Evolutionary conservation across 129 eudicot genomes (phyloP).

Genomic region (Scalesia atractyloides): DNA sequence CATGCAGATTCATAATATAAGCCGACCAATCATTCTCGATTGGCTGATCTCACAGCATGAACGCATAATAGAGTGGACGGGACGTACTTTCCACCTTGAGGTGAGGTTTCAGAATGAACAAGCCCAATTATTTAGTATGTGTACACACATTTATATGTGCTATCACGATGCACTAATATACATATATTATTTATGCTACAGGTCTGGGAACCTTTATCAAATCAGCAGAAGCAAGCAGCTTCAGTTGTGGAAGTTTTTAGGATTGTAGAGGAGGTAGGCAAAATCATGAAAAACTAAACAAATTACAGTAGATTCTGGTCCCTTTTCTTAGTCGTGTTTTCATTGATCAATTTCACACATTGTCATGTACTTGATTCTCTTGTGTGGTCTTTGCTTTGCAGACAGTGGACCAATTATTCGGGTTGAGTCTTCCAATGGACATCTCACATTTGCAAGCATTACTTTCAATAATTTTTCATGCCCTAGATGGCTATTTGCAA

Average conservation of each 20-base stretch:
- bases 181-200: slow-evolving; percentile 27
- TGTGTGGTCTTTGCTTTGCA: slow-evolving; percentile 45
- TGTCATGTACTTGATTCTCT: slow-evolving; percentile 15
- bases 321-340: slow-evolving; percentile 1
- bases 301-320: not conserved
- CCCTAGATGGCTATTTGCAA: slow-evolving; percentile 76
- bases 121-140: slow-evolving; percentile 1
- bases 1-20: slow-evolving; percentile 69
- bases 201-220: slow-evolving; percentile 94
- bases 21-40: slow-evolving; percentile 79
- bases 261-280: slow-evolving; percentile 82
- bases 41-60: slow-evolving; percentile 88
- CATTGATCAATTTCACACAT: not conserved
- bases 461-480: slow-evolving; percentile 79
- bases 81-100: slow-evolving; percentile 87
- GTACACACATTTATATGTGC: not conserved
- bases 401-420: slow-evolving; percentile 89
- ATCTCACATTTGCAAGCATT: slow-evolving; percentile 90
- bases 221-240: slow-evolving; percentile 84
- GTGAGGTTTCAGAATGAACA: slow-evolving; percentile 24
- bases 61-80: slow-evolving; percentile 85
- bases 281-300: slow-evolving; percentile 12
- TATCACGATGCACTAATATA: slow-evolving; percentile 20
- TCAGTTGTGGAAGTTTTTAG: slow-evolving; percentile 95
- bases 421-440: slow-evolving; percentile 81